phyloP scores from a whole-genome alignment of 371 early-diverging fungal species.

The Mucor racemosus region DNA sequence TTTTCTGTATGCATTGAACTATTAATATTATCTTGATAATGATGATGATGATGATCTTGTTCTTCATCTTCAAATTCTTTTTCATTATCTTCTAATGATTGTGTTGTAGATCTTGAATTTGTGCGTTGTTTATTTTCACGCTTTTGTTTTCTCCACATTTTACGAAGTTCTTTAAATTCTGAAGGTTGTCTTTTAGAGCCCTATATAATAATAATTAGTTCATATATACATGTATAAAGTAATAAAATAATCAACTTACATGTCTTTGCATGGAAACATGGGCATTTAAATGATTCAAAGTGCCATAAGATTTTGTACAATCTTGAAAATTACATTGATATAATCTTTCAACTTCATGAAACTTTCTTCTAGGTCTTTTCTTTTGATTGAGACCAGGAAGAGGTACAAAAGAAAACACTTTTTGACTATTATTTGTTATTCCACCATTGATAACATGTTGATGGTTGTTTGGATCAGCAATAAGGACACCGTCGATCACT shows the following conservation, averaged over 20 bases:
- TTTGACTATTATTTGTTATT: constrained; percentile 31
- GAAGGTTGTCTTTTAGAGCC: constrained; percentile 52
- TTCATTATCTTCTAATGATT: constrained; percentile 7
- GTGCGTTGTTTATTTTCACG: constrained; percentile 38
- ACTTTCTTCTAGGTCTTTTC: constrained; percentile 72
- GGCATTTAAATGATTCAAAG: constrained; percentile 74
- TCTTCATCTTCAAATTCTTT: background rate
- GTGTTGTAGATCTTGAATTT: constrained; percentile 6
- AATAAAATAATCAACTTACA: constrained; percentile 37
- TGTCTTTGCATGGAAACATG: constrained; percentile 78
- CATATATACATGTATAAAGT: background rate
- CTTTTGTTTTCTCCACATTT: constrained; percentile 57
- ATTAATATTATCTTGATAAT: background rate
- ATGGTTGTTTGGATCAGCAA: constrained; percentile 4
- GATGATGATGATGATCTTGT: background rate
- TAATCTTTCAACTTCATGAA: constrained; percentile 73
- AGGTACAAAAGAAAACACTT: constrained; percentile 68
- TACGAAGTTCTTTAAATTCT: constrained; percentile 71
- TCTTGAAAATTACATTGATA: constrained; percentile 68
- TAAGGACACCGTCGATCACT: constrained; percentile 25
- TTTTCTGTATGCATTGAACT: background rate
- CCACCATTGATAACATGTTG: constrained; percentile 11
- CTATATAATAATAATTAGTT: constrained; percentile 13
- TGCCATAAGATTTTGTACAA: constrained; percentile 74
- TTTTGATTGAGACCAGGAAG: constrained; percentile 66